Base-by-base conservation (phyloP, 2,329 filamentous ascomycete genomes). In the Alternaria tenuissima region DNA sequence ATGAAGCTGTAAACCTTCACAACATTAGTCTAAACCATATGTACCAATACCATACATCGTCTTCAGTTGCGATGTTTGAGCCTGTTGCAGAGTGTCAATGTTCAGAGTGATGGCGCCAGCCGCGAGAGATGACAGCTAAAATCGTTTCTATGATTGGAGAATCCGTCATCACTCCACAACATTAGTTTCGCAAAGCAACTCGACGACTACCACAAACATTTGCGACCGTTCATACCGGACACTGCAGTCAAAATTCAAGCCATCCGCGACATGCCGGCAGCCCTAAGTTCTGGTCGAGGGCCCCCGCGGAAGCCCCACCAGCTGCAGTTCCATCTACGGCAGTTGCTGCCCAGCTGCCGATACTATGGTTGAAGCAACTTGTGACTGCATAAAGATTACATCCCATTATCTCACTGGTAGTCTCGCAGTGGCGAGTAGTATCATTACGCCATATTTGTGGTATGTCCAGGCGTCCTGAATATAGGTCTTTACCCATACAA, bases 1-100 rank as follows among this genome's bases (percentile, higher is more conserved):
- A 97, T 98, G 94, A 99, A 97, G 86, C 78, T 99, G 79, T 98
- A 89, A 53, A 44, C 3, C 41, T 34, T 16, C 18, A 8, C 5
- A 43, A 39, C 30, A 12, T 14, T 9, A n/a, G 3, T 7, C 16
- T 22, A 8, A 11, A 9, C 28, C 32, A 24, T 32, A 6, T 57
- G 28, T 57, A 52, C 22, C 39, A 57, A 55, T 32, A 49, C 3
- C 32, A 36, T 38, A 41, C 4, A 22, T 38, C 38, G 18, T 34
- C 0, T 26, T 44, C 39, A n/a, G 22, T n/a, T 16, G 7, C 9
- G 20, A 43, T 20, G n/a, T 12, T n/a, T 36, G 12, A 2, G 32
- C 7, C 4, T 36, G 32, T 38, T 22, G 7, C 8, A 20, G 5
- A 32, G n/a, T 11, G 32, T 28, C 5, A 7, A 41, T 52, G 22